Evolutionary conservation across 768 basidiomycete genomes (phyloP), one percentile per base, ranked within the genome.

Genomic region (Tephrocybe sp.): DNA sequence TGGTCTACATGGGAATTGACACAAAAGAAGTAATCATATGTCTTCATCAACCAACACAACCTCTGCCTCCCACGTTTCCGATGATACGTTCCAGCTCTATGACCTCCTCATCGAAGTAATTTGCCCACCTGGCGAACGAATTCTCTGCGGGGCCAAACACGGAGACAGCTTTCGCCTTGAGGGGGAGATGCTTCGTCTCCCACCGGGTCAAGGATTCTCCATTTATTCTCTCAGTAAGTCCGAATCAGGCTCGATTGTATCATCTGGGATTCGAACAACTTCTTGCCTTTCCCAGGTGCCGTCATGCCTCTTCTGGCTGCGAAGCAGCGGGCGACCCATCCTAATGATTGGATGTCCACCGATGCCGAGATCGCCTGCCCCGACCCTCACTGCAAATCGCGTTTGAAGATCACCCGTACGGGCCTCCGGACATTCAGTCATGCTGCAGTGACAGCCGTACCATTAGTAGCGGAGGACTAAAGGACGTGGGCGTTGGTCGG

Each of bases 311-410:
- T 87, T n/a, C 68, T 86, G 7, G 80, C 84, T 8, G 83, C 83
- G 15, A 86, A 85, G 59, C 83, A 87, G 50, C 74, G 84, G 4
- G 64, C 64, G 12, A 77, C 76, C 2, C 64, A 82, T 45, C 57
- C 67, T 1, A 74, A 79, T 52, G 84, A 86, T 60, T 85, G 85
- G 83, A 85, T 87, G 77, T 68, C 80, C 4, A 81, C 82, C 1
- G 84, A 86, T 51, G 74, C 72, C 0, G 78, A 83, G 55, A 64
- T 86, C 23, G 83, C 83, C 0, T 86, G 84, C 56, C 85, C 83
- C 0, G 84, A 86, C 60, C 84, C 84, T 1, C 65, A 82, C 48
- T 86, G 85, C 64, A 75, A 70, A 37, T 83, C 83, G 3, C 66
- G 70, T 10, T 56, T 84, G 61, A 74, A 63, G 55, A 80, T 86